phyloP scores from a whole-genome alignment of 2,329 filamentous ascomycete genomes.

The Trichoderma citrinoviride region DNA sequence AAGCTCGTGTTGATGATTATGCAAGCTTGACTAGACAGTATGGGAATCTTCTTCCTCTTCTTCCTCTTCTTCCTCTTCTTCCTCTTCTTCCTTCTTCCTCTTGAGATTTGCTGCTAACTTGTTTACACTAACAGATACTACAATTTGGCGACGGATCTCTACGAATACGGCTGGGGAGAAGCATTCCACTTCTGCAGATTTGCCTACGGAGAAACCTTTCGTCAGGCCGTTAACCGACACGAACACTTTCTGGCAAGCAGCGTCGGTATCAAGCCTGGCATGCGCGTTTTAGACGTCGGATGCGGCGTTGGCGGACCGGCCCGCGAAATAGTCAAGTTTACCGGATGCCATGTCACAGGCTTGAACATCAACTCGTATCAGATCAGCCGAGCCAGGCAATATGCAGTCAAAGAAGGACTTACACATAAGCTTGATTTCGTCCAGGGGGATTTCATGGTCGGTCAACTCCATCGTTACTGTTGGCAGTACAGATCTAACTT shows the following conservation, averaged over 20 bases:
- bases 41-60: background rate
- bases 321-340: conserved; percentile 94
- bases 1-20: conserved; percentile 21
- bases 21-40: conserved; percentile 20
- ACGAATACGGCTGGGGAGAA: conserved; percentile 95
- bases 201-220: conserved; percentile 79
- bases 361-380: conserved; percentile 99
- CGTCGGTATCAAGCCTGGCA: conserved; percentile 80
- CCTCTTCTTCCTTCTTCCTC: background rate
- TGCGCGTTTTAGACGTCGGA: conserved; percentile 92
- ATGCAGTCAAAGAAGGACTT: conserved; percentile 78
- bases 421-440: conserved; percentile 77
- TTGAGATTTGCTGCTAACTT: conserved; percentile 22
- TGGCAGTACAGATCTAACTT: conserved; percentile 20
- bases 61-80: background rate
- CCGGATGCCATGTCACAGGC: conserved; percentile 81
- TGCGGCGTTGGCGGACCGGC: conserved; percentile 96
- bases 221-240: conserved; percentile 89
- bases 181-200: conserved; percentile 98
- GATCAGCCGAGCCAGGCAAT: conserved; percentile 86
- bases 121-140: conserved; percentile 65
- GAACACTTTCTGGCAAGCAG: conserved; percentile 95
- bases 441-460: conserved; percentile 94
- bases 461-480: conserved; percentile 19
- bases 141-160: conserved; percentile 92